These are phyloP conservation scores for Wickerhamomyces chaumierensis DNA, from an alignment of 805 yeast species.

Conservation along the genomic window DNA sequence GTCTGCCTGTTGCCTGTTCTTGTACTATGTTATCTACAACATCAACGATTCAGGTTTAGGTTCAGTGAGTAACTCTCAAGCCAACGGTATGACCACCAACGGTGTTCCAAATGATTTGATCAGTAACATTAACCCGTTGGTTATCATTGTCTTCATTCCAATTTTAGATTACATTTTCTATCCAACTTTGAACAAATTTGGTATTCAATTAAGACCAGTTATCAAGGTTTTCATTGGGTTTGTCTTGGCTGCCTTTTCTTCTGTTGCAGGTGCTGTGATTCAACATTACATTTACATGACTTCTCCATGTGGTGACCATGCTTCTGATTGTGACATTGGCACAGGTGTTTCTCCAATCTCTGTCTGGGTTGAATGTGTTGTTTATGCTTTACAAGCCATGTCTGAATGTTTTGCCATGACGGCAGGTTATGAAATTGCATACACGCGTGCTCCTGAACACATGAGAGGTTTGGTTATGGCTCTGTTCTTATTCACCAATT, in stretches of 20 bases:
- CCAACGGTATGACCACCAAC: slow-evolving; percentile 59
- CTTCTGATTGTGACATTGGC: slow-evolving; percentile 33
- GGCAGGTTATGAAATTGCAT: slow-evolving; percentile 75
- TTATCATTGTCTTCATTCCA: slow-evolving; percentile 69
- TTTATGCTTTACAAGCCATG: slow-evolving; percentile 58
- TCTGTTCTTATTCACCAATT: slow-evolving; percentile 52
- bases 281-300: slow-evolving; percentile 57
- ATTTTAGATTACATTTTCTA: slow-evolving; percentile 46
- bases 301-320: slow-evolving; percentile 62
- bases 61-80: slow-evolving; percentile 28
- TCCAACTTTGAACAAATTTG: slow-evolving; percentile 34
- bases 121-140: slow-evolving; percentile 64
- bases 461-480: slow-evolving; percentile 33
- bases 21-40: slow-evolving; percentile 61
- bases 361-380: slow-evolving; percentile 53
- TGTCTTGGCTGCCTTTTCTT: slow-evolving; percentile 36
- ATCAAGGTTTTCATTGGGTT: slow-evolving; percentile 63
- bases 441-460: slow-evolving; percentile 64
- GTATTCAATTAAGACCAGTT: slow-evolving; percentile 53
- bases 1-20: slow-evolving; percentile 59
- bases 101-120: slow-evolving; percentile 72
- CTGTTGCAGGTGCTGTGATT: slow-evolving; percentile 38
- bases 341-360: slow-evolving; percentile 29
- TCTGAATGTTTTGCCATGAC: slow-evolving; percentile 70
- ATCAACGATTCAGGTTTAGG: slow-evolving; percentile 62